Evolutionary conservation across 345 rosid species (phyloP).

Genomic region (Brassica carinata): DNA sequence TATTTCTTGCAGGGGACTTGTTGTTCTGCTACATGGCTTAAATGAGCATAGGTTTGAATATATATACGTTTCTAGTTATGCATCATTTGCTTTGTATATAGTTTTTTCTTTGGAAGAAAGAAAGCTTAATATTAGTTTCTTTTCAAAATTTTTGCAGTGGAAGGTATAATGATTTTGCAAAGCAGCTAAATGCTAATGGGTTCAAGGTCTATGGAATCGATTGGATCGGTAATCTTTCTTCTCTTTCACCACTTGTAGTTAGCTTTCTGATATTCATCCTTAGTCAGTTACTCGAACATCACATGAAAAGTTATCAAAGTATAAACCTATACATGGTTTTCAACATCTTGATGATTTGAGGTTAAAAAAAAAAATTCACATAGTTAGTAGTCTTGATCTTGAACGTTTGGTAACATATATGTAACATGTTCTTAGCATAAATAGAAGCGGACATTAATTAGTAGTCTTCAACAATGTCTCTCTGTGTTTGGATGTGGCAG

Average conservation of each 20-base stretch:
- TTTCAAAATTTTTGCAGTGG: slow-evolving; percentile 50
- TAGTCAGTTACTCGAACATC: neutral
- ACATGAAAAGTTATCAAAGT: neutral
- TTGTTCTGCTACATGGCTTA: slow-evolving; percentile 81
- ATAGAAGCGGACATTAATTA: neutral
- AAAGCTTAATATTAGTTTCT: neutral
- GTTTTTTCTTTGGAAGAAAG: neutral
- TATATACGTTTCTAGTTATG: neutral
- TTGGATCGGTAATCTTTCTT: slow-evolving; percentile 75
- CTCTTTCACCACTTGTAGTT: neutral
- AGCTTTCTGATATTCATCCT: neutral
- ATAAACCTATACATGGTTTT: neutral
- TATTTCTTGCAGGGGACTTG: slow-evolving; percentile 65
- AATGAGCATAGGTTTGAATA: slow-evolving; percentile 85
- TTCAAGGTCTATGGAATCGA: slow-evolving; percentile 94
- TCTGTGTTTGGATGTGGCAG: slow-evolving; percentile 75
- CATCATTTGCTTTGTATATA: neutral
- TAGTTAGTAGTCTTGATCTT: neutral
- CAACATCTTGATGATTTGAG: neutral
- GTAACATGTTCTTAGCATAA: neutral
- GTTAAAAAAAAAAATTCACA: neutral
- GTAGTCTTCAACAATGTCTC: slow-evolving; percentile 52
- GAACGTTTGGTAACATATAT: neutral
- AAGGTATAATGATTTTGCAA: slow-evolving; percentile 82
- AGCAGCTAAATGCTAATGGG: slow-evolving; percentile 74